A percentile compares a stretch with the other conserved stretches of the same genome.
Conservation (phyloP, 1,284 basidiomycete species). For the Hortiboletus rubellus region DNA sequence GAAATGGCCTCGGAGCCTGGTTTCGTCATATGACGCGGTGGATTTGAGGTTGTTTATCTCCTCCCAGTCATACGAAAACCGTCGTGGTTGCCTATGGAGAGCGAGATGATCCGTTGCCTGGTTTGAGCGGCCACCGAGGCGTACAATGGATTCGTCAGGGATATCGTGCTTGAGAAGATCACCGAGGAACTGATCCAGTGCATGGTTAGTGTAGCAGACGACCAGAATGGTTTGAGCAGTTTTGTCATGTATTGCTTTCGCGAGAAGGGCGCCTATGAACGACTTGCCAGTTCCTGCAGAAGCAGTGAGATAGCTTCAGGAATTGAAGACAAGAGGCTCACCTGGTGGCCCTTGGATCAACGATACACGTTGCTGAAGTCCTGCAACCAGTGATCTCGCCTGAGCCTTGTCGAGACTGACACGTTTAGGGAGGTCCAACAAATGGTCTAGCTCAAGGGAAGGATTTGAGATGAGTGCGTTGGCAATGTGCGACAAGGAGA, state of each 20-base stretch:
- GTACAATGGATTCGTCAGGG: slow-evolving; percentile 45
- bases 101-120: slow-evolving; percentile 42
- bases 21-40: slow-evolving; percentile 5
- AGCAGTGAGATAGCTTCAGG: not conserved
- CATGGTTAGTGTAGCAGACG: slow-evolving; percentile 68
- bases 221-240: slow-evolving; percentile 53
- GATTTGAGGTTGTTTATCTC: slow-evolving; percentile 39
- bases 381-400: slow-evolving; percentile 47
- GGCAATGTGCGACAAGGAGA: slow-evolving; percentile 38
- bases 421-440: slow-evolving; percentile 38
- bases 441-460: slow-evolving; percentile 37
- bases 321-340: slow-evolving; percentile 24
- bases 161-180: slow-evolving; percentile 58
- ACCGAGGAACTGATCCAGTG: slow-evolving; percentile 61
- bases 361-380: slow-evolving; percentile 51
- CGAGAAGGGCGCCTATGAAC: slow-evolving; percentile 61
- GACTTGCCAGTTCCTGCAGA: slow-evolving; percentile 64
- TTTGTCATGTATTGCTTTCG: slow-evolving; percentile 52
- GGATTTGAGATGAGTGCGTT: slow-evolving; percentile 34
- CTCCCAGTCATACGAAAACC: slow-evolving; percentile 34
- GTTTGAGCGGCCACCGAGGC: slow-evolving; percentile 57
- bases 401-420: slow-evolving; percentile 55
- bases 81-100: slow-evolving; percentile 35
- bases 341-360: slow-evolving; percentile 69
- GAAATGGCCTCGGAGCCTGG: slow-evolving; percentile 35